A percentile compares a stretch with the other conserved stretches of the same genome.
Evolutionary conservation across 306 rosid genomes (phyloP).

Genomic region (Dryas drummondii): DNA sequence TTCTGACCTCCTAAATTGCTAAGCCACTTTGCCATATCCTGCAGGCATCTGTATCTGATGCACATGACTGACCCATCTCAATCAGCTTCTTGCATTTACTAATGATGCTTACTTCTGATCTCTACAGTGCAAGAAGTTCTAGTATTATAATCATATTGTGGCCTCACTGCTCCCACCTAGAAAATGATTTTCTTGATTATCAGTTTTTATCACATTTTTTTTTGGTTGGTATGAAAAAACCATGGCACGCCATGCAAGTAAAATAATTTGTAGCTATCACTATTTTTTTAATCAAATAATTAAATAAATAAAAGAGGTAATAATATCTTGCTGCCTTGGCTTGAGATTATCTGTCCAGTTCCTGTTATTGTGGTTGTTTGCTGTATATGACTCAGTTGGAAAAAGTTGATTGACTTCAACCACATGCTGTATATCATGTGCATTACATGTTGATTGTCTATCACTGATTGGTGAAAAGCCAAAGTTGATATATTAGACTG

Average conservation of each 20-base stretch:
- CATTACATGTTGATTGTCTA: neutral
- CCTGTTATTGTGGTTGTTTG: neutral
- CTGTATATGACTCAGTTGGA: neutral
- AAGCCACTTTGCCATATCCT: neutral
- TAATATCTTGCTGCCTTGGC: neutral
- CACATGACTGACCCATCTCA: neutral
- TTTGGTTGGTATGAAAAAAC: too few species aligned
- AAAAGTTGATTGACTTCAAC: neutral
- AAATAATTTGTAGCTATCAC: neutral
- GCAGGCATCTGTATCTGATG: neutral
- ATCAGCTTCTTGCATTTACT: neutral
- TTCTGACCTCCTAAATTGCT: neutral
- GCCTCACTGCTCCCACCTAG: neutral
- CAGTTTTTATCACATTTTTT: too few species aligned
- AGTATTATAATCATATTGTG: neutral
- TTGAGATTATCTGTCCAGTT: neutral
- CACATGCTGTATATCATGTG: neutral
- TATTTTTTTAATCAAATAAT: neutral
- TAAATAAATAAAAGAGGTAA: neutral
- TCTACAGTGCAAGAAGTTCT: conserved; percentile 3
- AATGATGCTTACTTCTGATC: neutral
- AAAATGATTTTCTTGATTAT: neutral
- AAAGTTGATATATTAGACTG: neutral
- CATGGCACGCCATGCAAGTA: neutral
- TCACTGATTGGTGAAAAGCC: neutral